Percentiles rank a stretch among this genome's conserved stretches.
These are phyloP conservation scores for Hordeum marinum DNA, from an alignment of 176 grass and related monocot genomes.

Conservation along the genomic window DNA sequence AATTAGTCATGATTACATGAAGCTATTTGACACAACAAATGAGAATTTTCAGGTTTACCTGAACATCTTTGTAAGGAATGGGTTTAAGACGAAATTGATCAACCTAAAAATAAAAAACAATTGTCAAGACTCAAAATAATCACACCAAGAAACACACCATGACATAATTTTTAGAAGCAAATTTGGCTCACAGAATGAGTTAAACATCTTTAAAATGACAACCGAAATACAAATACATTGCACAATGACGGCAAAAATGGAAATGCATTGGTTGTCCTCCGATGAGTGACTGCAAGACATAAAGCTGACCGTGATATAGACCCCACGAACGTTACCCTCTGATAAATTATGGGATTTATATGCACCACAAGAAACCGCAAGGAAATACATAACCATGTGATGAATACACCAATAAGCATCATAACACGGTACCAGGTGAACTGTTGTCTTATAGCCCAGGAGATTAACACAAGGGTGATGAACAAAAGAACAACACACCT, in stretches of 20 bases:
- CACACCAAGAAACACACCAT: background rate
- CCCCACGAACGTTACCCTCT: background rate
- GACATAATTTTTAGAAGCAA: background rate
- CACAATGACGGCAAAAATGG: background rate
- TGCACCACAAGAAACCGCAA: background rate
- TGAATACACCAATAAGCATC: background rate
- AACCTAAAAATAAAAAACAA: conserved; percentile 49
- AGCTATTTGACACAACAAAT: conserved; percentile 20
- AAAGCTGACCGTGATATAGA: background rate
- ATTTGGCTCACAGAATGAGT: background rate
- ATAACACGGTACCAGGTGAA: background rate
- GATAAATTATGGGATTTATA: background rate
- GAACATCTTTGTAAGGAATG: conserved; percentile 71
- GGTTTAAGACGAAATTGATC: conserved; percentile 84
- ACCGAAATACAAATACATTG: background rate
- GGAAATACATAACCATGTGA: conserved; percentile 2
- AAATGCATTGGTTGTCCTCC: background rate
- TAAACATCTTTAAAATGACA: background rate
- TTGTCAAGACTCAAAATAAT: conserved; percentile 27
- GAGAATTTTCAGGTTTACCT: conserved; percentile 38
- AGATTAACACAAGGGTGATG: too few species aligned
- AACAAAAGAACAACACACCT: too few species aligned
- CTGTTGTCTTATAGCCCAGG: too few species aligned
- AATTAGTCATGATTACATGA: conserved; percentile 11
- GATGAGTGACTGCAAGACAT: background rate